phyloP scores from a whole-genome alignment of 352 stramenopile genomes.

The Globisporangium carolinianum region DNA sequence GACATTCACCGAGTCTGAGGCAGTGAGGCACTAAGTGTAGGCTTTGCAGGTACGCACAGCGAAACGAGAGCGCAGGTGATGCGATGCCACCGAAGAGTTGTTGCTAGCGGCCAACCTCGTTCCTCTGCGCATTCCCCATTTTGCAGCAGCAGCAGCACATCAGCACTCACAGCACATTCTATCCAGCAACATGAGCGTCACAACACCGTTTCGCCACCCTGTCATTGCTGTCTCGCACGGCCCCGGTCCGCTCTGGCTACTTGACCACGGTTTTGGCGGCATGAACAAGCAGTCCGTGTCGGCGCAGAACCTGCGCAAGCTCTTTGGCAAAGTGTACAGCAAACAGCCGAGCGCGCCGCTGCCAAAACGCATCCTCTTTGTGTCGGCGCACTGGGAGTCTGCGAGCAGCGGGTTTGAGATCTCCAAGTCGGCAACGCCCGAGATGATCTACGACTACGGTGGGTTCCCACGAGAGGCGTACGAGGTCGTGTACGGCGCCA shows the following conservation, averaged over 20 bases:
- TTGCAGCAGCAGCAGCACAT: not conserved
- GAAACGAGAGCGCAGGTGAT: no score
- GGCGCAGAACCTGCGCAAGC: no score
- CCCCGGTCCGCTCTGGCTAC: no score
- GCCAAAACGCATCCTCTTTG: conserved; percentile 69
- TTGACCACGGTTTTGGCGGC: no score
- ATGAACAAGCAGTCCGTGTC: no score
- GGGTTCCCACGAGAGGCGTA: conserved; percentile 86
- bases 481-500: conserved; percentile 73
- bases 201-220: conserved; percentile 12
- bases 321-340: no score
- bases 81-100: no score
- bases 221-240: conserved; percentile 29
- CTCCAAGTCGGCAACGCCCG: conserved; percentile 33
- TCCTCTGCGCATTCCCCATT: conserved; percentile 2
- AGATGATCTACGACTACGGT: conserved; percentile 89
- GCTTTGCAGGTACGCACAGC: no score
- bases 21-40: no score
- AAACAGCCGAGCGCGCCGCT: conserved; percentile 19
- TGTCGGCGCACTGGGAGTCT: conserved; percentile 86
- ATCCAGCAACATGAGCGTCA: not conserved
- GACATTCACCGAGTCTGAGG: no score
- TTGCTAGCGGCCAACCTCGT: no score
- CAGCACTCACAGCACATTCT: not conserved
- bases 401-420: conserved; percentile 28